Conservation (phyloP, 2,329 filamentous ascomycete species). For the Pyrenochaeta sp. region DNA sequence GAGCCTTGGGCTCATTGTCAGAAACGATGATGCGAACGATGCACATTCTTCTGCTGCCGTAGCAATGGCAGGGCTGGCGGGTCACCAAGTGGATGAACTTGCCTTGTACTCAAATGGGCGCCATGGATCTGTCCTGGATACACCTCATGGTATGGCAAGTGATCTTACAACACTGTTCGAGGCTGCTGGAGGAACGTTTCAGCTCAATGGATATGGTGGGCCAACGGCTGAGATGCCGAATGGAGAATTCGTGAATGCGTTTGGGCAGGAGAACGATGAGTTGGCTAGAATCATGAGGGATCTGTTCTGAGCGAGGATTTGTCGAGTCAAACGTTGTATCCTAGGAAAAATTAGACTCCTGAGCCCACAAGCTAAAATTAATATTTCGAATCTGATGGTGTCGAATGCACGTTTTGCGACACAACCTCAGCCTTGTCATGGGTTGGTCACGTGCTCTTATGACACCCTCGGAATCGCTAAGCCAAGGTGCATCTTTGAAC, state of each 20-base stretch:
- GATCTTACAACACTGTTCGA: slow-evolving; percentile 71
- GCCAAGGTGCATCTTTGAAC: slow-evolving; percentile 22
- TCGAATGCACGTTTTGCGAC: not conserved
- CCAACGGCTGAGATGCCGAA: slow-evolving; percentile 47
- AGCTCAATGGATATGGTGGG: slow-evolving; percentile 28
- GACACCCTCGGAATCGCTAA: slow-evolving; percentile 17
- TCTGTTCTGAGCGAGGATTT: slow-evolving; percentile 58
- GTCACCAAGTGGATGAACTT: slow-evolving; percentile 67
- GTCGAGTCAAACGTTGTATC: not conserved
- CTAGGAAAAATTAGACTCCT: not conserved
- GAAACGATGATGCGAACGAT: slow-evolving; percentile 59
- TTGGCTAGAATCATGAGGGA: slow-evolving; percentile 67
- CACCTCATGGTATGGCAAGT: slow-evolving; percentile 68
- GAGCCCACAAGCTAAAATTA: no score
- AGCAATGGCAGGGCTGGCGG: slow-evolving; percentile 71
- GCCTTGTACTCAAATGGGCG: slow-evolving; percentile 56
- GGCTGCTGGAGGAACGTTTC: slow-evolving; percentile 63
- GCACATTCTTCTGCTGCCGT: slow-evolving; percentile 69
- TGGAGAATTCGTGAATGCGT: slow-evolving; percentile 54
- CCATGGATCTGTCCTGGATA: slow-evolving; percentile 51
- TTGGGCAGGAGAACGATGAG: slow-evolving; percentile 68
- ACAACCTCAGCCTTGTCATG: not conserved
- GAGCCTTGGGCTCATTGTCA: slow-evolving; percentile 67
- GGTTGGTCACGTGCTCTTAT: slow-evolving; percentile 22
- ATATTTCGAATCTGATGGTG: no score